Evolutionary conservation across 768 basidiomycete species (phyloP).

Genomic region (Podaxis sp.): DNA sequence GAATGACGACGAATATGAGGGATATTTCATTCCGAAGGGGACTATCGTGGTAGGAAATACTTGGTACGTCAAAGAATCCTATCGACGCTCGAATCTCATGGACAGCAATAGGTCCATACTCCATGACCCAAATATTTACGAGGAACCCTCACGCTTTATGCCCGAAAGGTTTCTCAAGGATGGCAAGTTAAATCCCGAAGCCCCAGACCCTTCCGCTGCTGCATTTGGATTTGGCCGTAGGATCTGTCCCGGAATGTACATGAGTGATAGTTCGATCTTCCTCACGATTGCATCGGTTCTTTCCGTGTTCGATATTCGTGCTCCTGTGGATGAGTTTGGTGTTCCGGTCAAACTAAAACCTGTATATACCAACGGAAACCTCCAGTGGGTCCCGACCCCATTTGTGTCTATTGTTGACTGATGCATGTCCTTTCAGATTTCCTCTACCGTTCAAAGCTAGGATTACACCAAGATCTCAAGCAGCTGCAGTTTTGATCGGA

Average conservation of each 20-base stretch:
- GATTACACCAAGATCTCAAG: neutral
- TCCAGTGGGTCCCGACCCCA: neutral
- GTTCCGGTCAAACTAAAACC: neutral
- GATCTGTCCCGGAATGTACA: constrained; percentile 16
- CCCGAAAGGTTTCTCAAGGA: constrained; percentile 14
- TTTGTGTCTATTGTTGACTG: neutral
- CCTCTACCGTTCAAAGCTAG: neutral
- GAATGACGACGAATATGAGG: constrained; percentile 14
- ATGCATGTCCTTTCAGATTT: neutral
- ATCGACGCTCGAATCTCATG: neutral
- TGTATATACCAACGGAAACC: neutral
- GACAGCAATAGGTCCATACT: constrained; percentile 5
- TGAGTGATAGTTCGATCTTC: constrained; percentile 12
- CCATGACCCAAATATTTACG: constrained; percentile 8
- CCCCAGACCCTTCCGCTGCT: constrained; percentile 7
- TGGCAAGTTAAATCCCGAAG: constrained; percentile 7
- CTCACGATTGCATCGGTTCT: constrained; percentile 11
- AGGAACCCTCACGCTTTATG: constrained; percentile 3
- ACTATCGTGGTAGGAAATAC: constrained; percentile 11
- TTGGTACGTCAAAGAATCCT: constrained; percentile 3
- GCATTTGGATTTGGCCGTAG: constrained; percentile 15
- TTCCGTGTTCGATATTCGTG: constrained; percentile 4
- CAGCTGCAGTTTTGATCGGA: neutral
- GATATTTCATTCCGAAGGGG: constrained; percentile 16
- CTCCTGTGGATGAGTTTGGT: constrained; percentile 6